These are phyloP conservation scores for Stemphylium lycopersici DNA, from an alignment of 2,329 filamentous ascomycete species.

Conservation along the genomic window DNA sequence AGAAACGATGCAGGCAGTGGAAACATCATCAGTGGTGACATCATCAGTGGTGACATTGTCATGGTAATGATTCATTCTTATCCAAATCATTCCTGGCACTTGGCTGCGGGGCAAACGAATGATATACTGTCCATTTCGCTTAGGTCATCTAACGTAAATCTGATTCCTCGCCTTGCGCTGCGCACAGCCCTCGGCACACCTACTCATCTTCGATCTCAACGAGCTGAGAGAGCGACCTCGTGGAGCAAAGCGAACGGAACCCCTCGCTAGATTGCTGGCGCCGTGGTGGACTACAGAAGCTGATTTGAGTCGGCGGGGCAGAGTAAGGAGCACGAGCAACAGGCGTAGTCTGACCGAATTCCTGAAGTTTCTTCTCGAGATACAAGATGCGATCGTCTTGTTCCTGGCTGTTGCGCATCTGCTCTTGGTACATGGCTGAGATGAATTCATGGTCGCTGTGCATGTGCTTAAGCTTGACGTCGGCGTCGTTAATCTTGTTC, in stretches of 20 bases:
- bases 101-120: too few species aligned
- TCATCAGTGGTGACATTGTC: too few species aligned
- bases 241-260: not conserved
- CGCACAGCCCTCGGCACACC: too few species aligned
- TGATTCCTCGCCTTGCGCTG: too few species aligned
- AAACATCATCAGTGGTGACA: too few species aligned
- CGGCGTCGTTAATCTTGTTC: constrained; percentile 2
- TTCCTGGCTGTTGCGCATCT: constrained; percentile 26
- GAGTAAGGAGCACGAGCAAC: constrained; percentile 12
- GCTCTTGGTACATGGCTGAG: constrained; percentile 18
- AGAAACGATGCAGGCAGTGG: too few species aligned
- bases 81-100: too few species aligned
- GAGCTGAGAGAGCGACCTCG: constrained; percentile 9
- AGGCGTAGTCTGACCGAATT: constrained; percentile 15
- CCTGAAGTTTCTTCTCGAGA: constrained; percentile 36
- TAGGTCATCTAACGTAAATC: too few species aligned
- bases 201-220: constrained; percentile 12
- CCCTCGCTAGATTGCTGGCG: constrained; percentile 1
- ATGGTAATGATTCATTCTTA: too few species aligned
- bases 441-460: constrained; percentile 22
- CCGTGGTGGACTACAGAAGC: constrained; percentile 16
- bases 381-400: constrained; percentile 38
- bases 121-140: too few species aligned
- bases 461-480: constrained; percentile 15
- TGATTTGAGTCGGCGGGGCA: constrained; percentile 20